Evolutionary conservation across 2,329 filamentous ascomycete species (phyloP), one percentile per base, ranked within the genome.

Genomic region (Graphilbum ipis-grandicollis): DNA sequence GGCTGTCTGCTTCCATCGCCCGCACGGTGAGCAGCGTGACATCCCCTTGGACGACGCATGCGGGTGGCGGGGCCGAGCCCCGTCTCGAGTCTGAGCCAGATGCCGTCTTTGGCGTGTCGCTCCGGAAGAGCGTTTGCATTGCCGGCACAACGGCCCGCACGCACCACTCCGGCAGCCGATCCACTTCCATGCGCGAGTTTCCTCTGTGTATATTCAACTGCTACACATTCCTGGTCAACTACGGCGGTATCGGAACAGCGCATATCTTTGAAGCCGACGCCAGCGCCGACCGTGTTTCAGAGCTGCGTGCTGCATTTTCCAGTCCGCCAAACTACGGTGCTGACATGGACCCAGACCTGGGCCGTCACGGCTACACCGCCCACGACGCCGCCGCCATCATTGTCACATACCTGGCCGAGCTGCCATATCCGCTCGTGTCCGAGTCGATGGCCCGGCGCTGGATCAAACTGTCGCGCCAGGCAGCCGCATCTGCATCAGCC

Each of bases 361-460:
- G 44, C 44, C 6, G n/a, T 14, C 28, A 12, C 9, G 45, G 44
- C 15, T 60, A 52, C 40, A 52, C 49, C 14, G 52, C 56, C 1
- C 55, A 61, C 44, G 59, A 62, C 33, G 59, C 56, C 2, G 59
- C 59, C 10, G 57, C 55, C 25, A 44, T 63, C 9, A 50, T 62
- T 13, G 46, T 61, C 19, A 39, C 55, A 6, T 63, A 48, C 43
- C 51, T 63, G 5, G 51, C 54, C 12, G 53, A 56, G 42, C 54
- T 63, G 19, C 53, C 57, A 6, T 47, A 49, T 26, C 58, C 59
- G 1, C 46, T 63, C 3, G 48, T 63, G 17, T 39, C 55, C 10
- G 58, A 60, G 40, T 39, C 50, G 1, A 49, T 57, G 4, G 56
- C 50, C 9, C 56, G 55, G 44, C 52, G 55, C 17, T 63, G 59